A percentile compares a stretch with the other conserved stretches of the same genome.
Evolutionary conservation across 2,329 filamentous ascomycete species (phyloP).

Genomic region (Lomentospora prolificans): DNA sequence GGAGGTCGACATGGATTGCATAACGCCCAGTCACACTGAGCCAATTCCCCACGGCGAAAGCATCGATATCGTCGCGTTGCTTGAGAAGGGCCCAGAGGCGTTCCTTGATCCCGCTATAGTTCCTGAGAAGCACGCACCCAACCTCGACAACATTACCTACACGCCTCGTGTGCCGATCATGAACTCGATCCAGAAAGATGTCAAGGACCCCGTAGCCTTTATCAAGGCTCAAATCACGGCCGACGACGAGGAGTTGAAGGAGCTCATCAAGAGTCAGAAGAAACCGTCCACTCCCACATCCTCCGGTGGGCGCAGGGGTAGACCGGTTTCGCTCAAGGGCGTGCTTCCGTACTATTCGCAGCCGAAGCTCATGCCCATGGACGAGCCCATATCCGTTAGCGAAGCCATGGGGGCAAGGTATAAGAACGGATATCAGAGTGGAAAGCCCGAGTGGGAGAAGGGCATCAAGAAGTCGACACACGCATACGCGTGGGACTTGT

Average conservation of each 20-base stretch:
- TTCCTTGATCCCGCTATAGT: constrained; percentile 55
- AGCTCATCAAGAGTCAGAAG: constrained; percentile 55
- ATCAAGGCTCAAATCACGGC: constrained; percentile 76
- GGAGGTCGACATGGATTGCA: constrained; percentile 95
- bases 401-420: constrained; percentile 20
- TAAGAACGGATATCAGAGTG: background rate
- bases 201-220: constrained; percentile 45
- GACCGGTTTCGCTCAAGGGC: constrained; percentile 16
- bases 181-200: constrained; percentile 50
- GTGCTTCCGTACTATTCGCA: constrained; percentile 27
- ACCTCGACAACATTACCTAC: constrained; percentile 56
- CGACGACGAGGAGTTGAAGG: constrained; percentile 61
- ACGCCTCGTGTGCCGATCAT: constrained; percentile 68
- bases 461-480: background rate
- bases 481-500: constrained; percentile 7
- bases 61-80: constrained; percentile 69
- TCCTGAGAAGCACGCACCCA: constrained; percentile 42
- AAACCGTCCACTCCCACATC: background rate
- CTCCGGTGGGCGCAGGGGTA: constrained; percentile 6
- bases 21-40: constrained; percentile 76
- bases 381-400: constrained; percentile 25
- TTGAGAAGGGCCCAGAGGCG: constrained; percentile 62
- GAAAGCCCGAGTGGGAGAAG: constrained; percentile 7
- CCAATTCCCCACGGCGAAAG: constrained; percentile 79
- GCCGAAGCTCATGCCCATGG: constrained; percentile 23